Conservation (phyloP, 1,284 basidiomycete genomes). For the Cutaneotrichosporon spelunceum region DNA sequence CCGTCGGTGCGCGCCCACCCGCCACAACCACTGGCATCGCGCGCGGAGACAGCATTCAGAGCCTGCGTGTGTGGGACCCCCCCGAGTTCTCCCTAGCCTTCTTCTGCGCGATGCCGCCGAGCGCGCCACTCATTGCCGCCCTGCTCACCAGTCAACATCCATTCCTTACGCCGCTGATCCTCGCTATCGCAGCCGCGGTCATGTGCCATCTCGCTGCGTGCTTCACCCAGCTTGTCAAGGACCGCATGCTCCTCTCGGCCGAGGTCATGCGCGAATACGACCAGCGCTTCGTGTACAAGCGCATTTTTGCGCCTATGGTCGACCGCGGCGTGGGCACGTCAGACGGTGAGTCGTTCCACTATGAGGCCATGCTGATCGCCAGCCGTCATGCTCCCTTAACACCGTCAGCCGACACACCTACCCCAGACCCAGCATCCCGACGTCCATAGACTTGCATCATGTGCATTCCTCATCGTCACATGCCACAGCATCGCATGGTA, state of each 20-base stretch:
- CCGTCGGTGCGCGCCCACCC: conserved; percentile 29
- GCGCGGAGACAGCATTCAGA: conserved; percentile 42
- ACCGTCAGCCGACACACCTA: no score
- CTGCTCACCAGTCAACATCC: conserved; percentile 40
- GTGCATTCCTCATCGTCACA: not conserved
- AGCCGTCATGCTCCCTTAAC: conserved; percentile 8
- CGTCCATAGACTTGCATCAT: not conserved
- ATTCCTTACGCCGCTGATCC: conserved; percentile 38
- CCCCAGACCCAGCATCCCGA: not conserved
- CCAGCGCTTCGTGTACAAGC: conserved; percentile 48
- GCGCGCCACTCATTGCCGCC: conserved; percentile 38
- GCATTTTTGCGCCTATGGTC: conserved; percentile 40
- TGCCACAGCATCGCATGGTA: conserved; percentile 5
- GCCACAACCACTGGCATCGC: not conserved
- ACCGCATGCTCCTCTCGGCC: conserved; percentile 45
- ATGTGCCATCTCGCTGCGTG: conserved; percentile 37
- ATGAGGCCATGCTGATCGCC: not conserved
- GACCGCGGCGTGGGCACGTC: conserved; percentile 47
- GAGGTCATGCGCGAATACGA: conserved; percentile 53
- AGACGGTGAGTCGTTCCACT: conserved; percentile 22
- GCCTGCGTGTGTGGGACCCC: conserved; percentile 49
- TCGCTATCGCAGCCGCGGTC: conserved; percentile 34
- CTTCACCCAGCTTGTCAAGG: conserved; percentile 47
- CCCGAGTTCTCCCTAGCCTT: conserved; percentile 49
- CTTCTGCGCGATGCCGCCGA: conserved; percentile 47